Conservation (phyloP, 2,329 filamentous ascomycete species). For the Fusarium sp. region DNA sequence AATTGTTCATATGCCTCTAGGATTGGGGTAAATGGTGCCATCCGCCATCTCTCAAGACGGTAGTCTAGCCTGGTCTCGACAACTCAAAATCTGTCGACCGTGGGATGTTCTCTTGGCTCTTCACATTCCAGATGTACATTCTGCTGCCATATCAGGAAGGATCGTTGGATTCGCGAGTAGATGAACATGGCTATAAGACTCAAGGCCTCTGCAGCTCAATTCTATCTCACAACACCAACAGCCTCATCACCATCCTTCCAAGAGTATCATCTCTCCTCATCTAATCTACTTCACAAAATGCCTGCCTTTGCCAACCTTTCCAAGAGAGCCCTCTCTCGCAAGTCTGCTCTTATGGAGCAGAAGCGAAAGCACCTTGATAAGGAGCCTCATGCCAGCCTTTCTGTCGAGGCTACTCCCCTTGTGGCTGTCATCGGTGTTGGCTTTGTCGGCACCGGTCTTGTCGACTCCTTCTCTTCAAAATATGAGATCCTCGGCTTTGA, state of each 20-base stretch:
- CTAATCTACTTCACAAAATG: neutral
- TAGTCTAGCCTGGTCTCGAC: neutral
- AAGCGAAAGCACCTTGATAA: conserved; percentile 1
- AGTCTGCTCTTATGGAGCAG: conserved; percentile 4
- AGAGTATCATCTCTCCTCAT: conserved; percentile 2
- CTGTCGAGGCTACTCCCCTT: conserved; percentile 45
- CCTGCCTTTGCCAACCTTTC: conserved; percentile 1
- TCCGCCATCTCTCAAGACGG: neutral
- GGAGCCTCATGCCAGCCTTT: neutral
- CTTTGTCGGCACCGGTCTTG: conserved; percentile 66
- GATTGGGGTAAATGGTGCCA: neutral
- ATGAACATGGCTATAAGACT: neutral
- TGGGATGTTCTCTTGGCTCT: neutral
- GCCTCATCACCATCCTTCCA: neutral
- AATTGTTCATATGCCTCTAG: neutral
- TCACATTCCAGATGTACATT: neutral
- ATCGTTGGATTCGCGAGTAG: neutral
- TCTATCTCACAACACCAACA: neutral
- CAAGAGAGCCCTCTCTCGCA: neutral
- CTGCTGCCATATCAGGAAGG: neutral
- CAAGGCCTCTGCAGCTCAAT: neutral
- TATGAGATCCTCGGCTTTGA: conserved; percentile 64
- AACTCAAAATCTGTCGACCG: conserved; percentile 4
- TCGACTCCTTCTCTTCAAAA: conserved; percentile 58
- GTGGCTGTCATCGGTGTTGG: conserved; percentile 67